phyloP scores from a whole-genome alignment of 192 early-diverging fungal species.

The Phlyctochytrium arcticum region DNA sequence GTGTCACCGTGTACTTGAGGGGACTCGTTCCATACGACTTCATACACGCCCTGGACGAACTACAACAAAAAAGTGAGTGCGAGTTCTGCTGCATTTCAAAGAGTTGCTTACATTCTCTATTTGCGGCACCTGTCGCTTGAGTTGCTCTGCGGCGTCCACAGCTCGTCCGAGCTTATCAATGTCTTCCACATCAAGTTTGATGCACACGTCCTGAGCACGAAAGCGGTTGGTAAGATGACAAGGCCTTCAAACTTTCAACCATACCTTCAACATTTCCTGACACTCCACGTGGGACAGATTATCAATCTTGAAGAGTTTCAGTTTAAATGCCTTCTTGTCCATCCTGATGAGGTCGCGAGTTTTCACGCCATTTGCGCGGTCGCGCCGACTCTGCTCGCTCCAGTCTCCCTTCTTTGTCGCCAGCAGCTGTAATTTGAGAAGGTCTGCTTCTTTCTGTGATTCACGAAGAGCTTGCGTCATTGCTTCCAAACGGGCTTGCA shows the following conservation, averaged over 20 bases:
- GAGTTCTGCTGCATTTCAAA: no score
- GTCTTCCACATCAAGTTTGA: conserved; percentile 14
- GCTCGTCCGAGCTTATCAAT: not conserved
- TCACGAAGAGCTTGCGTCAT: conserved; percentile 4
- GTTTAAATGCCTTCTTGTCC: conserved; percentile 35
- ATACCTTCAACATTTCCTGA: conserved; percentile 30
- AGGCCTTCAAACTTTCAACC: not conserved
- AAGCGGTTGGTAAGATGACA: not conserved
- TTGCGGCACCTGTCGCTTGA: conserved; percentile 26
- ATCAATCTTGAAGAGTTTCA: conserved; percentile 39
- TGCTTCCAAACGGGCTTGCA: conserved; percentile 21
- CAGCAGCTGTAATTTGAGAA: conserved; percentile 38
- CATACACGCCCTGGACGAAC: conserved; percentile 7
- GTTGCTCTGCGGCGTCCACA: conserved; percentile 14
- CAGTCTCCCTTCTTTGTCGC: conserved; percentile 32
- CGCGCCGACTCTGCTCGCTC: conserved; percentile 8
- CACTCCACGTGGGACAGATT: conserved; percentile 22
- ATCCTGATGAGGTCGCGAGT: conserved; percentile 40
- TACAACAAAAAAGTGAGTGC: not conserved
- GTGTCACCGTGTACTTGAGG: no score
- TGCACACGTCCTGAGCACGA: conserved; percentile 18
- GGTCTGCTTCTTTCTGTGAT: conserved; percentile 31
- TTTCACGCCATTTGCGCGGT: conserved; percentile 4
- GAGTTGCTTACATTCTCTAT: conserved; percentile 28
- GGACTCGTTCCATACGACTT: conserved; percentile 1